These are phyloP conservation scores for Thyridium curvatum DNA, from an alignment of 2,329 filamentous ascomycete genomes.

Conservation along the genomic window DNA sequence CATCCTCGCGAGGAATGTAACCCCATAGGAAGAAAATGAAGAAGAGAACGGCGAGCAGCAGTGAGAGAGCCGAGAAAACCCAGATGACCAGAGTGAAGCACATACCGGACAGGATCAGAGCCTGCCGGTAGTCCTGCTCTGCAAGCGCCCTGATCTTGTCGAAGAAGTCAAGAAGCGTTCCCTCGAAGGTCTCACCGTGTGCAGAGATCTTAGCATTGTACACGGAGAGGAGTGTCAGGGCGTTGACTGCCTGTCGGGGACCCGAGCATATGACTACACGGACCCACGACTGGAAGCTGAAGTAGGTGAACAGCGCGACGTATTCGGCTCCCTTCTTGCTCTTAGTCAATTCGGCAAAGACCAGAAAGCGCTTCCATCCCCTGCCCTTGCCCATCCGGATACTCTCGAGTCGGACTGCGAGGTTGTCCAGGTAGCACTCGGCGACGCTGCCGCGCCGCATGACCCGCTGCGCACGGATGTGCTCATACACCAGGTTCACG, in stretches of 20 bases:
- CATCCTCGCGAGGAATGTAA: slow-evolving; percentile 78
- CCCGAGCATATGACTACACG: slow-evolving; percentile 87
- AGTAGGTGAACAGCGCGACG: slow-evolving; percentile 85
- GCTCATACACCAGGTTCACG: slow-evolving; percentile 73
- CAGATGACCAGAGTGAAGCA: slow-evolving; percentile 86
- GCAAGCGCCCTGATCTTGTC: slow-evolving; percentile 71
- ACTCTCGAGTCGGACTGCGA: slow-evolving; percentile 81
- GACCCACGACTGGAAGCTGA: slow-evolving; percentile 72
- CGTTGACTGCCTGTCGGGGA: slow-evolving; percentile 87
- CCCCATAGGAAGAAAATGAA: slow-evolving; percentile 90
- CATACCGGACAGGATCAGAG: slow-evolving; percentile 83
- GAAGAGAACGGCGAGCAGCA: slow-evolving; percentile 69
- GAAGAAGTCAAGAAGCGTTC: slow-evolving; percentile 70
- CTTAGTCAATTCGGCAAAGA: slow-evolving; percentile 86
- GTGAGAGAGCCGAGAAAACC: slow-evolving; percentile 70
- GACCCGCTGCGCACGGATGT: slow-evolving; percentile 70
- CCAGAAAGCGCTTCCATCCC: slow-evolving; percentile 86
- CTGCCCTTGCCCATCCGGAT: slow-evolving; percentile 66
- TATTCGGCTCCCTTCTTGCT: slow-evolving; percentile 89
- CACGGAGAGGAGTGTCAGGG: slow-evolving; percentile 79
- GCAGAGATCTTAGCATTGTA: slow-evolving; percentile 70
- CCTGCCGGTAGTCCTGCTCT: slow-evolving; percentile 68
- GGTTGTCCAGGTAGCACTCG: slow-evolving; percentile 82
- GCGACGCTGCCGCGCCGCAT: slow-evolving; percentile 82
- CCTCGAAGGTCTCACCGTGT: slow-evolving; percentile 45